These are phyloP conservation scores for Kwoniella bestiolae DNA, from an alignment of 768 basidiomycete genomes.

Conservation along the genomic window DNA sequence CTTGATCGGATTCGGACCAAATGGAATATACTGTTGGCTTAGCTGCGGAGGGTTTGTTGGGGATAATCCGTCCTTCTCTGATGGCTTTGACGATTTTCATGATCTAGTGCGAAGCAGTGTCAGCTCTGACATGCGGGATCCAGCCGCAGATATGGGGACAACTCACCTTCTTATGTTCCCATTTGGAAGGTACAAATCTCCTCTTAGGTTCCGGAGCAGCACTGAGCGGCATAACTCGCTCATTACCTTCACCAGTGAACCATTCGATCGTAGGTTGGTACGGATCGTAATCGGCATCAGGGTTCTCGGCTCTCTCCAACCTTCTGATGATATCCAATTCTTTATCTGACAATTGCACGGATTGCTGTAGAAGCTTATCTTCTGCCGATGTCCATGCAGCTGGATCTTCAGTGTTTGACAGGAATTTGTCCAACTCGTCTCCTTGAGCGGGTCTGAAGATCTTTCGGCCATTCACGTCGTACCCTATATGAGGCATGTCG, in stretches of 20 bases:
- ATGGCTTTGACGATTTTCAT: constrained; percentile 99
- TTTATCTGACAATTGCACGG: constrained; percentile 82
- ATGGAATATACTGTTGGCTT: constrained; percentile 75
- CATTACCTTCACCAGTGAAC: constrained; percentile 95
- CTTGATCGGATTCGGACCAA: constrained; percentile 72
- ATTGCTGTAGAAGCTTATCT: constrained; percentile 81
- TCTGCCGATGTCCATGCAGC: constrained; percentile 90
- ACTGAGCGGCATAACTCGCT: constrained; percentile 90
- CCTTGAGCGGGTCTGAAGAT: constrained; percentile 91
- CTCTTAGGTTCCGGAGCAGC: constrained; percentile 93
- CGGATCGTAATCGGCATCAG: constrained; percentile 85
- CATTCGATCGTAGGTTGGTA: constrained; percentile 93
- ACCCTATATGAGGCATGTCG: constrained; percentile 97
- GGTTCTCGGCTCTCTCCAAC: constrained; percentile 87
- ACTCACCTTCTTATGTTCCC: constrained; percentile 97
- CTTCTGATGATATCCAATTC: constrained; percentile 94
- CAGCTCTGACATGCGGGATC: constrained; percentile 85
- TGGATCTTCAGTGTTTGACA: constrained; percentile 89
- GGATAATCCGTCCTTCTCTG: constrained; percentile 88
- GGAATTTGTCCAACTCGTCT: constrained; percentile 96
- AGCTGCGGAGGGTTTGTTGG: constrained; percentile 79
- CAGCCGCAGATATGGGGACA: background rate
- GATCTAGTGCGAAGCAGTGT: constrained; percentile 66
- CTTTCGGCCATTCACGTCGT: constrained; percentile 91
- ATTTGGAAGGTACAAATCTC: constrained; percentile 95